Evolutionary conservation across 305 asterid genomes (phyloP).

Genomic region (Fraxinus sp.): DNA sequence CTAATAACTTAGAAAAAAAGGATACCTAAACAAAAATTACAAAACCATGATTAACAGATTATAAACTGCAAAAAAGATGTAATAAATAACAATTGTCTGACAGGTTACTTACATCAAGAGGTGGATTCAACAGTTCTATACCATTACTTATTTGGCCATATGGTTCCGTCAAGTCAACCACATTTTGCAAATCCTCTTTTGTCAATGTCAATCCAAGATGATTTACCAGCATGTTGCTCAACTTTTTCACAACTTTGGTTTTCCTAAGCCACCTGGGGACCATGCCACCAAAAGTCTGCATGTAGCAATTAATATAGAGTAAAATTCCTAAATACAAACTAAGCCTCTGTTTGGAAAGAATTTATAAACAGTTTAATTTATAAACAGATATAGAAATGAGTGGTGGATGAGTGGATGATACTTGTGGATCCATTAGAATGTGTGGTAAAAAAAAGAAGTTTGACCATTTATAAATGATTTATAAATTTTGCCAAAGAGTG

Average conservation of each 20-base stretch:
- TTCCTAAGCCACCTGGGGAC: constrained; percentile 83
- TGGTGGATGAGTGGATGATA: neutral
- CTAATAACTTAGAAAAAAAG: neutral
- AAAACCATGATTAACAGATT: neutral
- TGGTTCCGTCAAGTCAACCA: constrained; percentile 96
- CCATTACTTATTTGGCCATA: constrained; percentile 87
- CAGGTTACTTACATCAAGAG: constrained; percentile 65
- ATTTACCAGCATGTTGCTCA: constrained; percentile 70
- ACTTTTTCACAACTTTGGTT: constrained; percentile 49
- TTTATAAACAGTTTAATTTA: neutral
- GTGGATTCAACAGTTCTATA: constrained; percentile 74
- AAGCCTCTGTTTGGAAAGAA: neutral
- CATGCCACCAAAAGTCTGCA: constrained; percentile 71
- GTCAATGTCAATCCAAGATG: constrained; percentile 88
- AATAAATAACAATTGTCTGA: neutral
- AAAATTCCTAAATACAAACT: constrained; percentile 6
- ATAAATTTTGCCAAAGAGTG: neutral
- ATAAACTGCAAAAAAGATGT: neutral
- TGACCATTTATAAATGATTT: neutral
- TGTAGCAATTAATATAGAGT: constrained; percentile 23
- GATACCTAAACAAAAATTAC: neutral
- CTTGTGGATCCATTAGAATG: neutral
- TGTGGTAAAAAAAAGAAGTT: neutral
- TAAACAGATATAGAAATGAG: neutral
- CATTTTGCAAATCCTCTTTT: constrained; percentile 81